Evolutionary conservation across 257 asterid genomes (phyloP), one percentile per base, ranked within the genome.

Genomic region (Forsythia viridissima): DNA sequence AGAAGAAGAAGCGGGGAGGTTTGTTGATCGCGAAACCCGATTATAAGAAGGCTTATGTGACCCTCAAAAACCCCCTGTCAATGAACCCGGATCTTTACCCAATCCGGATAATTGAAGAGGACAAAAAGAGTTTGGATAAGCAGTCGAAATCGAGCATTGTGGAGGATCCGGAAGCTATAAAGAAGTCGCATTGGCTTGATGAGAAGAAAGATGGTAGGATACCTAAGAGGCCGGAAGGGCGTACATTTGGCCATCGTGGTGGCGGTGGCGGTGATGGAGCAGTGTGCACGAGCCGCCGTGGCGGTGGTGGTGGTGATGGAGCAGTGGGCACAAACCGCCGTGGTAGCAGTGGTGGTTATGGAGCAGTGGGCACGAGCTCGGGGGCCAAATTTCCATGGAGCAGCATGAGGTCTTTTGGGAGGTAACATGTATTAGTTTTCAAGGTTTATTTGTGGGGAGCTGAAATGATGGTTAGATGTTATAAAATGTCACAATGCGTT

Each of bases 1-100:
- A 95, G 89, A 95, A 89, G 92, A 95, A 89, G 93, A 93, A 92
- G 84, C 83, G 90, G 42, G 98, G 99, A 44, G 98, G 98, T 24
- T 5, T 90, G 30, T 83, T 93, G 82, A 72, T 93, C 10, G 93
- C 94, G 68, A 88, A 82, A 71, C 92, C 97, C 7, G 94, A 92
- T 85, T 94, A 94, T 86, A 94, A 94, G 85, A 94, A 94, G 79
- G 98, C 99, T 16, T 95, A 91, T 34, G 97, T 92, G 61, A 92
- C 99, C 11, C 91, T 95, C 11, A 89, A 80, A 73, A 80, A 44
- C 66, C 99, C 99, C 0, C 46, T 95, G 63, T 93, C 94, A 5
- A 79, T 95, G 18, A 89, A 92, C 39, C 94, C 96, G 0, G 94
- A 93, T 8, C 73, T 91, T 13, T 95, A 84, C 42, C 99, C 99